These are phyloP conservation scores for Flaveria brownii DNA, from an alignment of 129 eudicot species.

Conservation along the genomic window DNA sequence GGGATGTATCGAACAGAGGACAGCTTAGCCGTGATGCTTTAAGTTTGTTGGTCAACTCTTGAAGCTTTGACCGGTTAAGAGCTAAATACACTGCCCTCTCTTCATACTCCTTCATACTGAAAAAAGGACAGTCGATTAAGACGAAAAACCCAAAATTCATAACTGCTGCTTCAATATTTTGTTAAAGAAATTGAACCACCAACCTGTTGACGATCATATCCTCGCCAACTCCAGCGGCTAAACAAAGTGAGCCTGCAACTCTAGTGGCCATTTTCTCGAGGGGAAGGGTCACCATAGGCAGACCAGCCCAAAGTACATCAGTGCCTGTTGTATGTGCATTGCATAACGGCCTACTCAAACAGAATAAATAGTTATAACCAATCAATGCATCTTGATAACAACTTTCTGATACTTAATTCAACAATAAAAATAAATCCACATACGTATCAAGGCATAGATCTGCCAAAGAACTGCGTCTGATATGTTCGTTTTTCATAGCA, in stretches of 20 bases:
- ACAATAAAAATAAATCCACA: conserved; percentile 2
- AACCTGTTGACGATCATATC: conserved; percentile 82
- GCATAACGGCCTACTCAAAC: conserved; percentile 70
- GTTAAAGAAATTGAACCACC: background rate
- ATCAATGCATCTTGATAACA: background rate
- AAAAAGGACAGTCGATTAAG: background rate
- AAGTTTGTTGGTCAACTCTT: conserved; percentile 74
- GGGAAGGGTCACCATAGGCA: conserved; percentile 96
- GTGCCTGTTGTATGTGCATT: conserved; percentile 99
- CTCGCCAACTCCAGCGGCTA: conserved; percentile 84
- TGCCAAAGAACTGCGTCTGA: conserved; percentile 84
- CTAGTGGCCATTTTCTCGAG: conserved; percentile 99
- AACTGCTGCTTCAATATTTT: background rate
- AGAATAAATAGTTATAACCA: conserved; percentile 15
- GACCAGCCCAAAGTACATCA: conserved; percentile 98
- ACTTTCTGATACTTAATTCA: background rate
- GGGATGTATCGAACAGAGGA: conserved; percentile 85
- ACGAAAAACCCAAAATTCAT: background rate
- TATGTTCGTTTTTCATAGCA: conserved; percentile 94
- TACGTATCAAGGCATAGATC: conserved; percentile 97
- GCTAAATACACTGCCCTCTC: conserved; percentile 87
- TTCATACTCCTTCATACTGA: conserved; percentile 87
- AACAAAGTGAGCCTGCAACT: conserved; percentile 95
- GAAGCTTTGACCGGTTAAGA: conserved; percentile 70
- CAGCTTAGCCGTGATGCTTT: conserved; percentile 75